Percentiles rank a stretch among this genome's conserved stretches.
Conservation (phyloP, 768 basidiomycete species). For the Mycena latifolia region DNA sequence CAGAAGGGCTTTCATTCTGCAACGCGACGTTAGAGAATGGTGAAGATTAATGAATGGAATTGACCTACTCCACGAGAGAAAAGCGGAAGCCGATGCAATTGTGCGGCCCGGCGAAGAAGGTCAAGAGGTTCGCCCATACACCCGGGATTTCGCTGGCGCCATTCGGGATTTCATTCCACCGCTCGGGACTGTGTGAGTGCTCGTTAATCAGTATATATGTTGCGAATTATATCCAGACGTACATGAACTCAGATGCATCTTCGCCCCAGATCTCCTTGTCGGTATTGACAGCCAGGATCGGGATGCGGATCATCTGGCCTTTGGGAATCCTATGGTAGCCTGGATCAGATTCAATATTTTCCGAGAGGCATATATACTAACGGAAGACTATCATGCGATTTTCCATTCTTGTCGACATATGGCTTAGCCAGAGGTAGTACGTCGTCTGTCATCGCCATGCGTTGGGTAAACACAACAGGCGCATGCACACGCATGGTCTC, state of each 20-base stretch:
- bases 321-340: slow-evolving; percentile 59
- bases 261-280: slow-evolving; percentile 70
- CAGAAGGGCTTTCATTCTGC: slow-evolving; percentile 8
- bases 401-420: slow-evolving; percentile 57
- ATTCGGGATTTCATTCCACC: slow-evolving; percentile 68
- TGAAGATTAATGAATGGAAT: no score
- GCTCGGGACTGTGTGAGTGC: slow-evolving; percentile 73
- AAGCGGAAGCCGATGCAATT: slow-evolving; percentile 23
- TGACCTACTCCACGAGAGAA: slow-evolving; percentile 15
- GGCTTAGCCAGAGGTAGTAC: slow-evolving; percentile 63
- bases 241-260: slow-evolving; percentile 75
- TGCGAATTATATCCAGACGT: no score
- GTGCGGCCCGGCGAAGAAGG: slow-evolving; percentile 66
- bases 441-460: slow-evolving; percentile 65
- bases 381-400: slow-evolving; percentile 50
- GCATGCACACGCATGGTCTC: slow-evolving; percentile 70
- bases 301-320: slow-evolving; percentile 60
- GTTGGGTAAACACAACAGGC: slow-evolving; percentile 58
- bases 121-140: slow-evolving; percentile 69
- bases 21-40: neutral
- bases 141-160: slow-evolving; percentile 63
- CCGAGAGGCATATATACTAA: no score
- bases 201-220: no score
- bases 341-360: no score
- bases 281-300: slow-evolving; percentile 65